Evolutionary conservation across 148 eudicot genomes (phyloP), one percentile per base, ranked within the genome.

Genomic region (Vaccinium darrowii): DNA sequence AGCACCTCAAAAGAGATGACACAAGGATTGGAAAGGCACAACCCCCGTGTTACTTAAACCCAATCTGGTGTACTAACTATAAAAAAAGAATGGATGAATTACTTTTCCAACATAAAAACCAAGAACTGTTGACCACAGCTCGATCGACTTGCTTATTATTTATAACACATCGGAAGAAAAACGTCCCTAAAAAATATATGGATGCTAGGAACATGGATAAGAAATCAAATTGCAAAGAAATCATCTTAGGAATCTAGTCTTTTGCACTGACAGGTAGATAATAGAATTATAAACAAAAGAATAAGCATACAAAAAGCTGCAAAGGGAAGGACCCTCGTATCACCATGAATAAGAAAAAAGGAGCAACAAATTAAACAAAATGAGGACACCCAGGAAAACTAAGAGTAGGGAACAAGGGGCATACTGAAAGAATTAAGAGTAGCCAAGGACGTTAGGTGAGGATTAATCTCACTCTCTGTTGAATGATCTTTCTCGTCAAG

Each of bases 201-300:
- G 27, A 27, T 69, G 74, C 74, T 27, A 3, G 39, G 74, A 69
- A 69, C 23, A 69, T 69, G 23, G 5, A 69, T 5, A 36, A 69
- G n/a, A 36, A 69, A 5, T n/a, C 13, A 25, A 25, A 25, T 30
- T 16, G 15, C 39, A 72, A 72, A 72, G 76, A 72, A 72, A 72
- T 33, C 33, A 72, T 30, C 50, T 33, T 30, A 27, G 4, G 19
- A 73, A 73, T 16, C 77, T 73, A 73, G 39, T 39, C 50, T 33
- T 12, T 16, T 15, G 77, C n/a, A 39, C 39, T 36, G 77, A 73
- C 23, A 39, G 9, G 39, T 39, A 73, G 8, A 39, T n/a, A 36
- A 65, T 1, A 73, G 77, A 73, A 73, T 73, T 73, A 73, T 73
- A 73, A 15, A 73, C 21, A 73, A 14, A 36, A 36, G 77, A 73